Percentiles rank a stretch among this genome's conserved stretches.
phyloP scores from a whole-genome alignment of 2,329 filamentous ascomycete species.

The Helicocarpus griseus region DNA sequence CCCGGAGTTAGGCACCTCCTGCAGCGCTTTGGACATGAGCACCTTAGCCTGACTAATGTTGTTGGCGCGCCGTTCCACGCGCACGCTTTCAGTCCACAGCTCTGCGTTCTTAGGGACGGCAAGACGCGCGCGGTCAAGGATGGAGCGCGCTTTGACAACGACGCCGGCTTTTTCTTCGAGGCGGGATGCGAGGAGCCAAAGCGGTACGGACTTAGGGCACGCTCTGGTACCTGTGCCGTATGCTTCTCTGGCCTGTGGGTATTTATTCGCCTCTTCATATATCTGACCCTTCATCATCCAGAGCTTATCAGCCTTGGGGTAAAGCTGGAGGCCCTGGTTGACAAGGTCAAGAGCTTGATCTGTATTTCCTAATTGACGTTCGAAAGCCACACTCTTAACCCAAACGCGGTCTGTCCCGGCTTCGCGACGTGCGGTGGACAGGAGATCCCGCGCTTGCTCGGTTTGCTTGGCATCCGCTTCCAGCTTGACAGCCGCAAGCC shows the following conservation, averaged over 20 bases:
- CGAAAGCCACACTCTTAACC: constrained; percentile 92
- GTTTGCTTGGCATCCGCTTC: constrained; percentile 82
- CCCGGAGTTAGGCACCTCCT: constrained; percentile 81
- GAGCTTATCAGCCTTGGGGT: constrained; percentile 75
- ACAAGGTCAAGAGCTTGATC: constrained; percentile 80
- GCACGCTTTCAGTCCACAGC: constrained; percentile 88
- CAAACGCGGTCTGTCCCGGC: constrained; percentile 93
- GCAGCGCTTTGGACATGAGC: constrained; percentile 85
- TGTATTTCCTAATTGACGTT: constrained; percentile 69
- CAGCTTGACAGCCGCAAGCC: constrained; percentile 90
- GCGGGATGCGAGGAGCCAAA: constrained; percentile 83
- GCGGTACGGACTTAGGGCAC: constrained; percentile 69
- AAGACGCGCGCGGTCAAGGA: constrained; percentile 82
- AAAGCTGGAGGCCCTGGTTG: constrained; percentile 75
- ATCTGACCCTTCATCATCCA: constrained; percentile 99
- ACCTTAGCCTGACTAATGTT: constrained; percentile 78
- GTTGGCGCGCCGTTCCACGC: constrained; percentile 78
- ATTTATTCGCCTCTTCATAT: constrained; percentile 72
- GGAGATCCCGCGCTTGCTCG: constrained; percentile 70
- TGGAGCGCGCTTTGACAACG: constrained; percentile 82
- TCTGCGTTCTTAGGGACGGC: constrained; percentile 76
- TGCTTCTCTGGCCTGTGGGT: constrained; percentile 78
- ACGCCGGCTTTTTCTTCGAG: constrained; percentile 79
- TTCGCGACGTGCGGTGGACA: constrained; percentile 73
- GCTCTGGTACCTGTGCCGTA: constrained; percentile 82